Conservation (phyloP, 306 rosid species). For the Cicer judaicum region DNA sequence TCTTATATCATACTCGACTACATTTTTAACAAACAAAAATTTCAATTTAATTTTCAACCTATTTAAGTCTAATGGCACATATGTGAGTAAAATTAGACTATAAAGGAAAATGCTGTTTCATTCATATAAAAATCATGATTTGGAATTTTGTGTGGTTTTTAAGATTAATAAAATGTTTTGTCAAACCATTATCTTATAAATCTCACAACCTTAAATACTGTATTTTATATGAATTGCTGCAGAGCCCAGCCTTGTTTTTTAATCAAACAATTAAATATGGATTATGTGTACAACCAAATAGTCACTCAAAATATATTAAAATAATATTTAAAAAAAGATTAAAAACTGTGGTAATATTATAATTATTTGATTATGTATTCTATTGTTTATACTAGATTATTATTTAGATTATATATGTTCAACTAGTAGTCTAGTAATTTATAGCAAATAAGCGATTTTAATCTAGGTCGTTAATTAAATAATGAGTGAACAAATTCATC, state of each 20-base stretch:
- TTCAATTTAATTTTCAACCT: no score
- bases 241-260: constrained; percentile 13
- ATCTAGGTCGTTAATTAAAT: constrained; percentile 2
- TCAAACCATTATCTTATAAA: constrained; percentile 26
- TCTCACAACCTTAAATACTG: constrained; percentile 9
- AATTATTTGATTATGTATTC: background rate
- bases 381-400: background rate
- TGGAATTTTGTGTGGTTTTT: background rate
- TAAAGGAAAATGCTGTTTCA: background rate
- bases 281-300: background rate
- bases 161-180: constrained; percentile 1
- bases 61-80: background rate
- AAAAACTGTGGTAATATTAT: no score
- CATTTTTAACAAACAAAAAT: no score
- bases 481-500: constrained; percentile 32
- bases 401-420: no score
- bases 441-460: constrained; percentile 11
- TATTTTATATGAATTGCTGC: constrained; percentile 19
- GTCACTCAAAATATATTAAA: no score
- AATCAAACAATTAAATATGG: background rate
- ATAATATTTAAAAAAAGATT: no score
- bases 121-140: background rate
- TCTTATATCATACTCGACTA: background rate
- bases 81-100: constrained; percentile 6
- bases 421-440: no score